Evolutionary conservation across 345 rosid genomes (phyloP).

Genomic region (Adansonia digitata): DNA sequence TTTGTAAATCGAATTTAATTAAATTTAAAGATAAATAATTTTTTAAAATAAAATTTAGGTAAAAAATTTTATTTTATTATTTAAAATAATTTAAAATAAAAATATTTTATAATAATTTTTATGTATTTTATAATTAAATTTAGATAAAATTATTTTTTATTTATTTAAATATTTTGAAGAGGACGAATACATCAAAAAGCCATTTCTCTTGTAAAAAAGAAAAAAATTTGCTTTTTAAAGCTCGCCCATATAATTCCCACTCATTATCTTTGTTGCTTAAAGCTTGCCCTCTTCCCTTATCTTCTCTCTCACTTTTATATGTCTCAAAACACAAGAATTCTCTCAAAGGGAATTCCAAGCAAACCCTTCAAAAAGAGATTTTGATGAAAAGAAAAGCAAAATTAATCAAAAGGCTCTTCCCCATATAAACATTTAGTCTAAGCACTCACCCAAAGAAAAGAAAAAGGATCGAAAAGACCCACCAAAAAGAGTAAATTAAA

Average conservation of each 20-base stretch:
- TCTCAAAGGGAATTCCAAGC: neutral
- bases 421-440: conserved; percentile 12
- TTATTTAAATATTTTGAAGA: too few species aligned
- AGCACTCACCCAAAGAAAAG: neutral
- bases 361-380: conserved; percentile 8
- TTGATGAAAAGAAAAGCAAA: neutral
- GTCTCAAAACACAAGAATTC: conserved; percentile 12
- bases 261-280: conserved; percentile 78
- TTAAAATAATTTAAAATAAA: too few species aligned
- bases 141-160: too few species aligned
- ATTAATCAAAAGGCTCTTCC: neutral
- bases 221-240: conserved; percentile 37
- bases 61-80: too few species aligned
- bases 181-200: conserved; percentile 28
- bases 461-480: conserved; percentile 31
- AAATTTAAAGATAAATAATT: too few species aligned
- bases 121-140: too few species aligned
- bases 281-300: conserved; percentile 33
- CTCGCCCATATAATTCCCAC: conserved; percentile 76
- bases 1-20: too few species aligned
- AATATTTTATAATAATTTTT: too few species aligned
- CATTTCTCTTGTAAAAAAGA: conserved; percentile 27
- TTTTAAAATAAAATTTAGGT: too few species aligned
- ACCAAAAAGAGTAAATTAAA: conserved; percentile 28
- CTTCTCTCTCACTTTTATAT: conserved; percentile 14